These are phyloP conservation scores for Fusarium graminum DNA, from an alignment of 2,329 filamentous ascomycete species.

Conservation along the genomic window DNA sequence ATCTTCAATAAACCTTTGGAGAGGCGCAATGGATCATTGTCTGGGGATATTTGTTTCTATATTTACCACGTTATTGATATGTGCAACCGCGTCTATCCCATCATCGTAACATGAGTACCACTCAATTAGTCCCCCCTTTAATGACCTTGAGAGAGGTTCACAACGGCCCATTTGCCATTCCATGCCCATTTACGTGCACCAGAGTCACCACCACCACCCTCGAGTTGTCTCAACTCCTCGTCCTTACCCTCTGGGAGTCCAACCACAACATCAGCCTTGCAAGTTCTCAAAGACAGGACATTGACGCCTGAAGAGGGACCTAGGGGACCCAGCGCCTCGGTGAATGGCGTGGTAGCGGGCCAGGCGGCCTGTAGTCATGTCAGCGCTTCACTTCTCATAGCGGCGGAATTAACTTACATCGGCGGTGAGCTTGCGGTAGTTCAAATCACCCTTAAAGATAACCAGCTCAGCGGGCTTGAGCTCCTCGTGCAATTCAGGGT, in stretches of 20 bases:
- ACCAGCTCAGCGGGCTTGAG: slow-evolving; percentile 87
- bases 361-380: slow-evolving; percentile 63
- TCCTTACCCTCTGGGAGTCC: slow-evolving; percentile 86
- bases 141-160: slow-evolving; percentile 63
- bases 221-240: slow-evolving; percentile 77
- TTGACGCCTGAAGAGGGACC: slow-evolving; percentile 86
- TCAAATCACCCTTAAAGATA: slow-evolving; percentile 97
- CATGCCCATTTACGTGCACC: slow-evolving; percentile 89
- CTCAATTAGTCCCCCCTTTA: slow-evolving; percentile 26
- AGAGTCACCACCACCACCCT: slow-evolving; percentile 78
- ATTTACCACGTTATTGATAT: slow-evolving; percentile 20
- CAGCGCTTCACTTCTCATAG: slow-evolving; percentile 5
- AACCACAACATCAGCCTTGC: slow-evolving; percentile 96
- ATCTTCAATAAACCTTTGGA: neutral
- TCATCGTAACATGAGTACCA: slow-evolving; percentile 26
- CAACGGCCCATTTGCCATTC: slow-evolving; percentile 97
- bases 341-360: slow-evolving; percentile 89
- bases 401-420: slow-evolving; percentile 71
- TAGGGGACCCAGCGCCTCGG: slow-evolving; percentile 85
- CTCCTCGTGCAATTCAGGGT: slow-evolving; percentile 78
- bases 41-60: neutral
- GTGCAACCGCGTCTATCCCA: slow-evolving; percentile 30
- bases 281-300: slow-evolving; percentile 88
- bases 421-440: slow-evolving; percentile 91
- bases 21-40: neutral